A percentile compares a stretch with the other conserved stretches of the same genome.
Conservation (phyloP, 495 filamentous ascomycete species). For the Penicillium verhagenii region DNA sequence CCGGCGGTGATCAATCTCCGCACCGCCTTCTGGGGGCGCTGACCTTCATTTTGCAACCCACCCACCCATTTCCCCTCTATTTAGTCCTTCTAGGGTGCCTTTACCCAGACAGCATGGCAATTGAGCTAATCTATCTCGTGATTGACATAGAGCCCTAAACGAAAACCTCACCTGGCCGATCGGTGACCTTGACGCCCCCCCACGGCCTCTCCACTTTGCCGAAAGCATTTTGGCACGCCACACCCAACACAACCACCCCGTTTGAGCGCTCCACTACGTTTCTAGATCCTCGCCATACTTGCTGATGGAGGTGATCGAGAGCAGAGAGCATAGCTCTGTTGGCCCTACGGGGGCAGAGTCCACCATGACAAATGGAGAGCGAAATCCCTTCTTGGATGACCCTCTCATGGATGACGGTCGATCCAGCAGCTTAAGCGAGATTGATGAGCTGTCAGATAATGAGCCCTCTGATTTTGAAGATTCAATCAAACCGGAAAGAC, state of each 20-base stretch:
- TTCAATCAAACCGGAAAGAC: constrained; percentile 37
- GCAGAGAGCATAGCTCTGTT: constrained; percentile 38
- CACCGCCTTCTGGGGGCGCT: constrained; percentile 45
- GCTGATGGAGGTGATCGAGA: constrained; percentile 45
- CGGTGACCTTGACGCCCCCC: constrained; percentile 25
- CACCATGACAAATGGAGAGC: constrained; percentile 38
- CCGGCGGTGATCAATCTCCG: constrained; percentile 48
- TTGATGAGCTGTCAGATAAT: constrained; percentile 74
- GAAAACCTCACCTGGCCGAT: constrained; percentile 7
- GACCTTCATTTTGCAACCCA: constrained; percentile 25
- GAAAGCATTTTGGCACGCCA: constrained; percentile 10
- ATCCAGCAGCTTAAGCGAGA: constrained; percentile 85
- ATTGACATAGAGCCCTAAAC: constrained; percentile 16
- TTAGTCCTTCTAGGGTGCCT: constrained; percentile 1
- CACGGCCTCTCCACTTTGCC: constrained; percentile 17
- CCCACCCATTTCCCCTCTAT: constrained; percentile 17
- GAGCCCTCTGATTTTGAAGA: constrained; percentile 55
- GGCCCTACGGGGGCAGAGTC: constrained; percentile 35
- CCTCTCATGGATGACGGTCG: constrained; percentile 45
- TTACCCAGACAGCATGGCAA: constrained; percentile 22
- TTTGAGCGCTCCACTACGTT: constrained; percentile 3
- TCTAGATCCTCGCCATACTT: background rate
- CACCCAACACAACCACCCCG: constrained; percentile 4
- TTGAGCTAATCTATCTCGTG: constrained; percentile 24
- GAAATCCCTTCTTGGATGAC: constrained; percentile 39